phyloP scores from a whole-genome alignment of 1,284 basidiomycete species.

The Marasmius tenuissimus region DNA sequence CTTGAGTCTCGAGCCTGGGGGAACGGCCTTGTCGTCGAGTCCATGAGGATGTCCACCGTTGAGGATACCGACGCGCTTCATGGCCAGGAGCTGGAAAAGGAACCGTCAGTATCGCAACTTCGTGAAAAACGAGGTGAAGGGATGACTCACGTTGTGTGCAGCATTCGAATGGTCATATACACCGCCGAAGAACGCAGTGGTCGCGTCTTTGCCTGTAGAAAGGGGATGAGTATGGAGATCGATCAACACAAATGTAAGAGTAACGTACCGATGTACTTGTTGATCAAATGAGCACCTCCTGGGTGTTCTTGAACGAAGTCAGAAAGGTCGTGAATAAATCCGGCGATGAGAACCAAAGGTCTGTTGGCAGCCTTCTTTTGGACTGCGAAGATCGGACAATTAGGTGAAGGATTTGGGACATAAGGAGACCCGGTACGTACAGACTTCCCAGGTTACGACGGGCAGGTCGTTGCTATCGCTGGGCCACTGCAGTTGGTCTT shows the following conservation, averaged over 20 bases:
- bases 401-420: slow-evolving; percentile 1
- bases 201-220: slow-evolving; percentile 73
- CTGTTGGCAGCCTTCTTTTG: slow-evolving; percentile 76
- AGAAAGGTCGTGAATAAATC: slow-evolving; percentile 89
- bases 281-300: slow-evolving; percentile 68
- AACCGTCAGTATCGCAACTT: slow-evolving; percentile 2
- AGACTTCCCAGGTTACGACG: slow-evolving; percentile 85
- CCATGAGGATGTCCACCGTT: slow-evolving; percentile 70
- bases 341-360: slow-evolving; percentile 79
- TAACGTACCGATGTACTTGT: slow-evolving; percentile 59
- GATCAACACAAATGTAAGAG: slow-evolving; percentile 65
- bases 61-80: slow-evolving; percentile 89
- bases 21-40: slow-evolving; percentile 57
- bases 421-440: slow-evolving; percentile 41
- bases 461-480: slow-evolving; percentile 75
- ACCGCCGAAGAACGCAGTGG: slow-evolving; percentile 92
- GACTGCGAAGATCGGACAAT: slow-evolving; percentile 39
- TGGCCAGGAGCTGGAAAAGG: slow-evolving; percentile 36
- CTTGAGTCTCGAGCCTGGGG: slow-evolving; percentile 69
- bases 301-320: slow-evolving; percentile 91
- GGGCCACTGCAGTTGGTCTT: slow-evolving; percentile 79
- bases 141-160: slow-evolving; percentile 71
- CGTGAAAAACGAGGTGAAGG: no score
- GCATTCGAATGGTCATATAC: slow-evolving; percentile 94
- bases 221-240: slow-evolving; percentile 65